A percentile compares a stretch with the other conserved stretches of the same genome.
Conservation (phyloP, 2,329 filamentous ascomycete genomes). For the Fusarium pseudoanthophilum region DNA sequence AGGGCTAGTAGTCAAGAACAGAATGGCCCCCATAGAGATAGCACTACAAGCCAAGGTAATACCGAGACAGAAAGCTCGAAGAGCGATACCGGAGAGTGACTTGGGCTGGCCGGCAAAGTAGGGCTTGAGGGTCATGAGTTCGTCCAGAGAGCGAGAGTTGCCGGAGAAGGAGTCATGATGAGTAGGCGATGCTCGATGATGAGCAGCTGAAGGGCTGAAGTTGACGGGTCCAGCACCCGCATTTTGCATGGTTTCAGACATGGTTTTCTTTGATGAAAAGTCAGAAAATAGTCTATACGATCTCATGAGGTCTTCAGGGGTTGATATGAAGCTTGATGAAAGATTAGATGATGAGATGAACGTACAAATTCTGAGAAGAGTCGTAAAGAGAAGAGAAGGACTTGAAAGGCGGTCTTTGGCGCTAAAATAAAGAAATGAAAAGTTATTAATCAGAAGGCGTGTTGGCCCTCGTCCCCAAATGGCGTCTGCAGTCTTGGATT, state of each 20-base stretch:
- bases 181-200: conserved; percentile 27
- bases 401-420: no score
- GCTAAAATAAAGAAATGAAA: conserved; percentile 1
- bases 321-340: background rate
- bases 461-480: conserved; percentile 37
- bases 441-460: conserved; percentile 1
- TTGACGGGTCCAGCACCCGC: conserved; percentile 16
- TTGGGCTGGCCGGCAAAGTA: conserved; percentile 61
- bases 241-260: conserved; percentile 23
- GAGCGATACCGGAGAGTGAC: conserved; percentile 69
- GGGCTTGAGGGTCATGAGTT: conserved; percentile 45
- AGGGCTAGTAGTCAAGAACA: conserved; percentile 55
- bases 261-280: conserved; percentile 16
- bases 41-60: conserved; percentile 53
- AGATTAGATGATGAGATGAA: background rate
- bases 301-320: conserved; percentile 10
- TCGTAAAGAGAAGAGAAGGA: background rate
- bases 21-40: conserved; percentile 45
- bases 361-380: conserved; percentile 6
- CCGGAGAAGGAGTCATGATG: conserved; percentile 31
- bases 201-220: conserved; percentile 35
- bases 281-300: conserved; percentile 28
- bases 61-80: conserved; percentile 67
- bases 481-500: conserved; percentile 40
- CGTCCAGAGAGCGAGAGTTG: conserved; percentile 39